phyloP scores from a whole-genome alignment of 768 basidiomycete species.

The Porphyrellus cyaneotinctus region DNA sequence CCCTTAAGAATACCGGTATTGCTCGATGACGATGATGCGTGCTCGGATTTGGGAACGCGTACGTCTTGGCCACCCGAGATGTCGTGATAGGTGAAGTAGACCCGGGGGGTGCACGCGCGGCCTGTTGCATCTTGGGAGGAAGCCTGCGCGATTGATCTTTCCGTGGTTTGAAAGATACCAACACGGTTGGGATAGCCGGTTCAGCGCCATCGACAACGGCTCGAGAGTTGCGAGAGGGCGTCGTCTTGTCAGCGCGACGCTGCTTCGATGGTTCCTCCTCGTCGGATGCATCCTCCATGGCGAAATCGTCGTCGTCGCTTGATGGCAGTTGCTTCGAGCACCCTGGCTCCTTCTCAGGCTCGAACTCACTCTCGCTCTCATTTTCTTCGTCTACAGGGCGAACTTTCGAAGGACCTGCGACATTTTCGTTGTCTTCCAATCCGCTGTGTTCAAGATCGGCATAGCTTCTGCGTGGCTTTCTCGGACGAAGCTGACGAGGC shows the following conservation, averaged over 20 bases:
- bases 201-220: not conserved
- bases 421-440: conserved; percentile 27
- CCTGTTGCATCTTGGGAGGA: conserved; percentile 14
- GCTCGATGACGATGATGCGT: conserved; percentile 73
- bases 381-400: conserved; percentile 15
- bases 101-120: not conserved
- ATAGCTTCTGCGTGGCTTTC: conserved; percentile 53
- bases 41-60: conserved; percentile 59
- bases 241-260: conserved; percentile 1
- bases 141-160: conserved; percentile 19
- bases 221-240: conserved; percentile 4
- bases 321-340: conserved; percentile 31
- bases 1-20: conserved; percentile 51
- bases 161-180: conserved; percentile 8
- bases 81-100: conserved; percentile 3
- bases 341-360: conserved; percentile 36
- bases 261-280: conserved; percentile 15
- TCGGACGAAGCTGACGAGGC: conserved; percentile 53
- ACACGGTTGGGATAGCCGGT: not conserved
- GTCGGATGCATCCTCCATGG: conserved; percentile 18
- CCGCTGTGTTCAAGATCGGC: conserved; percentile 34
- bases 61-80: conserved; percentile 38
- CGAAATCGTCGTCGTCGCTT: conserved; percentile 32
- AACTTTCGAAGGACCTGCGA: conserved; percentile 41
- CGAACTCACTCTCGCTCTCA: conserved; percentile 55